phyloP scores from a whole-genome alignment of 345 rosid genomes.

The Bretschneidera sinensis region DNA sequence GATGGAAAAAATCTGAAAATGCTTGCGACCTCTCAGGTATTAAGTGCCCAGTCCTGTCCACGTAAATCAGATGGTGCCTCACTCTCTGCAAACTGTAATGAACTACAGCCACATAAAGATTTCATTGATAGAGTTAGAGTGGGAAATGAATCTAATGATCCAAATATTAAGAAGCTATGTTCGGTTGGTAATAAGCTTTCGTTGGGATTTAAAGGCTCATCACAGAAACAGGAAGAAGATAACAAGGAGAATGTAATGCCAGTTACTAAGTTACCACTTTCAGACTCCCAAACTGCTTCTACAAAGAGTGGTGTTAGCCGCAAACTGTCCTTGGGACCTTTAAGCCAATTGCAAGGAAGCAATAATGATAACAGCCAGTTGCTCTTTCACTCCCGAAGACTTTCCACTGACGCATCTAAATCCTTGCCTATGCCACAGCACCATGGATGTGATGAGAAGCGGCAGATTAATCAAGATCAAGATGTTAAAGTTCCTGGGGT shows the following conservation, averaged over 20 bases:
- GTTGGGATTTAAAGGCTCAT: conserved; percentile 27
- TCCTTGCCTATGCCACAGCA: conserved; percentile 3
- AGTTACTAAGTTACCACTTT: conserved; percentile 8
- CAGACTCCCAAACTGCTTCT: conserved; percentile 16
- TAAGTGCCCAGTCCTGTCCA: background rate
- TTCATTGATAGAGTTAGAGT: conserved; percentile 4
- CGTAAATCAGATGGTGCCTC: conserved; percentile 7
- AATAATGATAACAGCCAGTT: conserved; percentile 12
- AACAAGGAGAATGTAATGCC: conserved; percentile 33
- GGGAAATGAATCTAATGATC: conserved; percentile 4
- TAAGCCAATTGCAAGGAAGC: conserved; percentile 18
- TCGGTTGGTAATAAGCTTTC: conserved; percentile 40
- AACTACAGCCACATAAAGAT: conserved; percentile 12
- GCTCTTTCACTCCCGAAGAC: conserved; percentile 1
- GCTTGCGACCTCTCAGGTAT: conserved; percentile 1
- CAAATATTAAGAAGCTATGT: conserved; percentile 20
- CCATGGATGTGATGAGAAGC: conserved; percentile 1
- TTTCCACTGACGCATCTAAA: conserved; percentile 5
- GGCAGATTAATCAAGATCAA: conserved; percentile 13
- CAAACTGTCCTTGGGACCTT: conserved; percentile 32
- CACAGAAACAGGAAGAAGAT: conserved; percentile 13
- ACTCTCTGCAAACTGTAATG: background rate
- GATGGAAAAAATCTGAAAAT: conserved; percentile 10
- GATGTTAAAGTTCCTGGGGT: conserved; percentile 11
- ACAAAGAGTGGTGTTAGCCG: conserved; percentile 18